These are phyloP conservation scores for Ormosia semicastrata DNA, from an alignment of 306 rosid genomes.

Conservation along the genomic window DNA sequence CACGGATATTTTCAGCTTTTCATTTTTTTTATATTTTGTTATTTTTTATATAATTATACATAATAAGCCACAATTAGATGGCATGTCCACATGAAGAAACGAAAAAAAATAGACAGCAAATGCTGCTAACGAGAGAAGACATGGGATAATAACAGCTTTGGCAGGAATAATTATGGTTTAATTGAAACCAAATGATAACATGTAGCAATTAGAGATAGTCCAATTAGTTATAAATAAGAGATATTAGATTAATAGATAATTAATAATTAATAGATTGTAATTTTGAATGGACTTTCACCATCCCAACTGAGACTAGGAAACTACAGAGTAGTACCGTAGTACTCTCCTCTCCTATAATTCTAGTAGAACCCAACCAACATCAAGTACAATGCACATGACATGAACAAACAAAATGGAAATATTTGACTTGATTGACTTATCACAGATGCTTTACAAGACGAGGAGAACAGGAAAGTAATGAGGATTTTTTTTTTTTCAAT, in stretches of 20 bases:
- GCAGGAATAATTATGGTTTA: too few relatives aligned
- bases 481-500: background rate
- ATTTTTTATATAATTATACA: too few relatives aligned
- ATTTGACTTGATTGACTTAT: background rate
- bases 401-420: background rate
- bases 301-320: background rate
- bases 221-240: too few relatives aligned
- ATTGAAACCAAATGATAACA: too few relatives aligned
- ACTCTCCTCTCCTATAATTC: background rate
- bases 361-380: background rate
- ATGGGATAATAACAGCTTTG: too few relatives aligned
- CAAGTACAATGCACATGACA: background rate
- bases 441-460: background rate
- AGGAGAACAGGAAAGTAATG: background rate
- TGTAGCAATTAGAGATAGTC: background rate
- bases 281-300: background rate
- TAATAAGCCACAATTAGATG: too few relatives aligned
- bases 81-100: too few relatives aligned
- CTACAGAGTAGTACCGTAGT: background rate
- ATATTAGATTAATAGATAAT: too few relatives aligned
- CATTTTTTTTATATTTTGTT: too few relatives aligned
- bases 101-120: too few relatives aligned
- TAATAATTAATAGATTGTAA: background rate
- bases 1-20: too few relatives aligned
- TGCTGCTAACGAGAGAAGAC: too few relatives aligned